Percentiles rank a stretch among this genome's conserved stretches.
Conservation (phyloP, 2,329 filamentous ascomycete species). For the Fusarium torulosum region DNA sequence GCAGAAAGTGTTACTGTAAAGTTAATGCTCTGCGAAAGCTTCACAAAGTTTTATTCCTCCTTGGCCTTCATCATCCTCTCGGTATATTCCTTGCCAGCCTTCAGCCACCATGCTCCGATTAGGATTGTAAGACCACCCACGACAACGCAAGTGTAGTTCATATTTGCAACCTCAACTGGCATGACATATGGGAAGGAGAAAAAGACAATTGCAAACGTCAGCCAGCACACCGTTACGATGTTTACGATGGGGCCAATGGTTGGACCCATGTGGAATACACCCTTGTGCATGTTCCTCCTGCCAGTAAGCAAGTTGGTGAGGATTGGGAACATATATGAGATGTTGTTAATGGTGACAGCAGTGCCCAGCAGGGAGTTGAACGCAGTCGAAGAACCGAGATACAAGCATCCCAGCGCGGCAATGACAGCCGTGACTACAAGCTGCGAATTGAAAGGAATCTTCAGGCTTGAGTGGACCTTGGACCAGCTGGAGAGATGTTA, state of each 20-base stretch:
- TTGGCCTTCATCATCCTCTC: slow-evolving; percentile 6
- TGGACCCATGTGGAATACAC: slow-evolving; percentile 10
- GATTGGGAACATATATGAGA: slow-evolving; percentile 11
- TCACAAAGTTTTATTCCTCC: background rate
- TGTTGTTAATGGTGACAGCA: slow-evolving; percentile 12
- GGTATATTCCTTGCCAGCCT: background rate
- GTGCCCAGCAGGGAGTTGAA: slow-evolving; percentile 18
- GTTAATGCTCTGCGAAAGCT: background rate
- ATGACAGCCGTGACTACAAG: background rate
- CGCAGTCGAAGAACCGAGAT: slow-evolving; percentile 13
- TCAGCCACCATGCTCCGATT: background rate
- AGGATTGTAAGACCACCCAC: background rate
- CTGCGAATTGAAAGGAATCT: slow-evolving; percentile 12
- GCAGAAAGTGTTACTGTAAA: too few species aligned
- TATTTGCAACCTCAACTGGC: slow-evolving; percentile 9
- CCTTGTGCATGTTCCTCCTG: slow-evolving; percentile 14
- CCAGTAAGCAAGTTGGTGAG: background rate
- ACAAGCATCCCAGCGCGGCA: slow-evolving; percentile 4
- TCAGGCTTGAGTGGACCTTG: background rate
- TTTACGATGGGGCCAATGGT: slow-evolving; percentile 1
- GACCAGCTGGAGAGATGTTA: background rate
- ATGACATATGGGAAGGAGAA: slow-evolving; percentile 20
- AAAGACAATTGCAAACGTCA: slow-evolving; percentile 4
- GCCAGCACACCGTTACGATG: slow-evolving; percentile 1
- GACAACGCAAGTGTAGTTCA: slow-evolving; percentile 21